Percentiles rank a stretch among this genome's conserved stretches.
Conservation (phyloP, 2,329 filamentous ascomycete species). For the Aspergillus oerlinghausenensis region DNA sequence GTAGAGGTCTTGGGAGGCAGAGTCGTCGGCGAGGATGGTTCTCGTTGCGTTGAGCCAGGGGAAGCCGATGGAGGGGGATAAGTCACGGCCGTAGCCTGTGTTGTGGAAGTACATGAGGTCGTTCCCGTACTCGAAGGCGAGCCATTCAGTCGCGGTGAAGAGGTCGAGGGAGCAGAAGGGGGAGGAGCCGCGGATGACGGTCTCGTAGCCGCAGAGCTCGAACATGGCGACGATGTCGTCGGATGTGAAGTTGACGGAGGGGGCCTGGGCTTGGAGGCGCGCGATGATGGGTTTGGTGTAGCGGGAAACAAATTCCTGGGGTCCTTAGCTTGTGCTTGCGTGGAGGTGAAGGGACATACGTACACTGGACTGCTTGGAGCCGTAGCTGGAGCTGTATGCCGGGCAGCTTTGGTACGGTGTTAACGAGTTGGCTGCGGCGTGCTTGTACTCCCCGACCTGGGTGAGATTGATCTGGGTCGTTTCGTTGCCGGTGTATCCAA, state of each 20-base stretch:
- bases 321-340: not conserved
- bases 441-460: conserved; percentile 52
- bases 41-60: conserved; percentile 64
- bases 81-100: conserved; percentile 57
- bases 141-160: conserved; percentile 60
- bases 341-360: conserved; percentile 42
- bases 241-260: conserved; percentile 59
- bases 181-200: conserved; percentile 58
- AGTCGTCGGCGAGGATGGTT: conserved; percentile 42
- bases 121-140: conserved; percentile 62
- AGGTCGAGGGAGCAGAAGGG: conserved; percentile 58
- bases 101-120: conserved; percentile 64
- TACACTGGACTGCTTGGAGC: conserved; percentile 50
- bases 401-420: conserved; percentile 64
- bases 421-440: conserved; percentile 56
- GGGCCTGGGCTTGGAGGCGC: conserved; percentile 51
- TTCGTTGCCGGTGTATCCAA: conserved; percentile 51
- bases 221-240: conserved; percentile 63
- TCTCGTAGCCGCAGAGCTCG: conserved; percentile 62
- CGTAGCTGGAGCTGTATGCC: conserved; percentile 55
- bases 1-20: conserved; percentile 54
- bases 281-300: conserved; percentile 60
- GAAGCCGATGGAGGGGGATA: conserved; percentile 57
- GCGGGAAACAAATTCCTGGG: conserved; percentile 13
- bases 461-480: conserved; percentile 50